Conservation (phyloP, 768 basidiomycete genomes). For the Kwoniella sp. region DNA sequence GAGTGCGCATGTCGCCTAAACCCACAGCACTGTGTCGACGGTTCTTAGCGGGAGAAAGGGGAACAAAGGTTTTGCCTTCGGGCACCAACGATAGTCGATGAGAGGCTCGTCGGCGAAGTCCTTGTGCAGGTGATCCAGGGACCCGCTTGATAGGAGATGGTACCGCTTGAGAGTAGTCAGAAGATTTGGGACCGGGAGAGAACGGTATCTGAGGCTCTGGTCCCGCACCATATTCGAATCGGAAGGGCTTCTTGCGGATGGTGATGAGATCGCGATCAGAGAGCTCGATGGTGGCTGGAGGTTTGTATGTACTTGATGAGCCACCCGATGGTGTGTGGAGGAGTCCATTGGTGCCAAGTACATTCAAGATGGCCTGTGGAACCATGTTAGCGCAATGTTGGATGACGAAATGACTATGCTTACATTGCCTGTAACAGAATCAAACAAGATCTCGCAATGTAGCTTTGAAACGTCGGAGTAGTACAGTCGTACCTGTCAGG, state of each 20-base stretch:
- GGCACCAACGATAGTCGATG: slow-evolving; percentile 46
- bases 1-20: slow-evolving; percentile 14
- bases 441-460: slow-evolving; percentile 51
- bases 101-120: slow-evolving; percentile 30
- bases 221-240: slow-evolving; percentile 47
- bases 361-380: slow-evolving; percentile 37
- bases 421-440: slow-evolving; percentile 40
- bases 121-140: slow-evolving; percentile 11
- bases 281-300: slow-evolving; percentile 29
- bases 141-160: slow-evolving; percentile 1
- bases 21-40: slow-evolving; percentile 37
- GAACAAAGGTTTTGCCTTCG: slow-evolving; percentile 39
- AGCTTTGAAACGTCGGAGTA: slow-evolving; percentile 51
- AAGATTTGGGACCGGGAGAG: slow-evolving; percentile 22
- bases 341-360: slow-evolving; percentile 45
- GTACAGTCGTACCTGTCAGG: slow-evolving; percentile 47
- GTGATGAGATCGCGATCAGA: slow-evolving; percentile 43
- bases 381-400: background rate
- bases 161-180: background rate
- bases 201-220: background rate
- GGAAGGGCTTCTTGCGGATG: slow-evolving; percentile 51
- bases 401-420: slow-evolving; percentile 7
- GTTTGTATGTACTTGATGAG: slow-evolving; percentile 23
- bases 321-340: slow-evolving; percentile 28
- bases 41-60: slow-evolving; percentile 40